Percentiles rank a stretch among this genome's conserved stretches.
These are phyloP conservation scores for Sparassis latifolia DNA, from an alignment of 1,284 basidiomycete species.

Conservation along the genomic window DNA sequence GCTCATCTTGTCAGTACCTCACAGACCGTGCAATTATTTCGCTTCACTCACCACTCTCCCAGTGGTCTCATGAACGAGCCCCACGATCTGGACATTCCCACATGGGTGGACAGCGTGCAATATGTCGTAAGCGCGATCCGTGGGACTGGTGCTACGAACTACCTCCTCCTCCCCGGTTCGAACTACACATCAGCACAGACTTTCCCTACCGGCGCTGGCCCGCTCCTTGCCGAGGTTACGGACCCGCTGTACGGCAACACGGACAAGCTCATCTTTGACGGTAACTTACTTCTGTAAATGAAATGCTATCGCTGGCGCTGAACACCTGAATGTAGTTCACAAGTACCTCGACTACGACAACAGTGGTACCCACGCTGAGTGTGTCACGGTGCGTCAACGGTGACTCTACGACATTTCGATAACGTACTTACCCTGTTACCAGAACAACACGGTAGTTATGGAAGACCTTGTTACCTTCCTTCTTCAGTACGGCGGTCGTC, in stretches of 20 bases:
- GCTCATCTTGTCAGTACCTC: conserved; percentile 37
- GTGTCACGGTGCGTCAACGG: conserved; percentile 29
- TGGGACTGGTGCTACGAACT: conserved; percentile 39
- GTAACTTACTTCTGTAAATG: conserved; percentile 13
- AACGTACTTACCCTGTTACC: not conserved
- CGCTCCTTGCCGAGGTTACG: conserved; percentile 42
- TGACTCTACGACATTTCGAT: not conserved
- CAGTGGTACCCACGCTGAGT: conserved; percentile 45
- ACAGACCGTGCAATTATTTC: too few relatives aligned
- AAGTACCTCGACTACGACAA: conserved; percentile 58
- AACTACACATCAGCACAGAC: conserved; percentile 38
- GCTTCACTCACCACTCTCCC: not conserved
- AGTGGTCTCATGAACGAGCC: conserved; percentile 49
- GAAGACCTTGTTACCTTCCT: conserved; percentile 41
- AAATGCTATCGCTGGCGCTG: not conserved
- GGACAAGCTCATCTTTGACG: conserved; percentile 51
- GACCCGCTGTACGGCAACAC: conserved; percentile 43
- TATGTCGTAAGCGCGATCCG: conserved; percentile 45
- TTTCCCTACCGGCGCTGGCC: conserved; percentile 47
- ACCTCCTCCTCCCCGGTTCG: conserved; percentile 40
- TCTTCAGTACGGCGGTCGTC: conserved; percentile 41
- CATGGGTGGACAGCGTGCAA: conserved; percentile 42
- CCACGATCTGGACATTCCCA: conserved; percentile 37
- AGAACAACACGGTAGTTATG: conserved; percentile 42
- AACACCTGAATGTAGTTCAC: conserved; percentile 34